A percentile compares a stretch with the other conserved stretches of the same genome.
These are phyloP conservation scores for Lavandula angustifolia DNA, from an alignment of 257 asterid genomes.

Conservation along the genomic window DNA sequence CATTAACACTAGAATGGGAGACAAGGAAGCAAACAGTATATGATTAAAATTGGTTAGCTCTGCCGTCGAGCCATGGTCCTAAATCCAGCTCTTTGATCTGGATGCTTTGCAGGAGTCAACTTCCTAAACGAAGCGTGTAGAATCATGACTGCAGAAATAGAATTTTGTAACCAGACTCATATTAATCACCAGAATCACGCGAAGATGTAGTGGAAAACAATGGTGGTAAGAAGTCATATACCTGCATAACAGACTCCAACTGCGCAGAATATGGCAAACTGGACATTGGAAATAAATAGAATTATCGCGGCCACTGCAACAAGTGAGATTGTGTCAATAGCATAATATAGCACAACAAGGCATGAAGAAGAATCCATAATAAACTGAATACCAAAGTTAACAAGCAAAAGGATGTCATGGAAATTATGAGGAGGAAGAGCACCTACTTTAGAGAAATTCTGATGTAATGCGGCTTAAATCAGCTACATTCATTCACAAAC, in stretches of 20 bases:
- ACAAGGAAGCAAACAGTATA: too few species aligned
- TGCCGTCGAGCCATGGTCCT: constrained; percentile 39
- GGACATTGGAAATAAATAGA: constrained; percentile 65
- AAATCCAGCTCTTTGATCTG: constrained; percentile 44
- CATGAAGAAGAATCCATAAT: not conserved
- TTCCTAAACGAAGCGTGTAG: constrained; percentile 86
- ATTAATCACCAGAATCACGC: not conserved
- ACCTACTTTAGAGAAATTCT: constrained; percentile 6
- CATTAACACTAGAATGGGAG: too few species aligned
- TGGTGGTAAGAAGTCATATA: constrained; percentile 17
- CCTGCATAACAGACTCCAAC: constrained; percentile 80
- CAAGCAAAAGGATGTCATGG: not conserved
- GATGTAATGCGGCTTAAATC: not conserved
- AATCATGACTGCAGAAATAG: constrained; percentile 61
- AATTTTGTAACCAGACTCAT: not conserved
- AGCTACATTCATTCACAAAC: not conserved
- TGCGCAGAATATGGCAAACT: constrained; percentile 63
- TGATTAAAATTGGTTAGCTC: constrained; percentile 4
- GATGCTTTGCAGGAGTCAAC: constrained; percentile 65
- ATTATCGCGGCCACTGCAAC: constrained; percentile 75
- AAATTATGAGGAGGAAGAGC: constrained; percentile 9
- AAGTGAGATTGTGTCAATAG: constrained; percentile 26
- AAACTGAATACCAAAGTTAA: constrained; percentile 6
- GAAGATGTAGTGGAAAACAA: constrained; percentile 4
- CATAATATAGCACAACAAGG: not conserved